phyloP scores from a whole-genome alignment of 192 early-diverging fungal genomes.

The Tieghemiomyces parasiticus region DNA sequence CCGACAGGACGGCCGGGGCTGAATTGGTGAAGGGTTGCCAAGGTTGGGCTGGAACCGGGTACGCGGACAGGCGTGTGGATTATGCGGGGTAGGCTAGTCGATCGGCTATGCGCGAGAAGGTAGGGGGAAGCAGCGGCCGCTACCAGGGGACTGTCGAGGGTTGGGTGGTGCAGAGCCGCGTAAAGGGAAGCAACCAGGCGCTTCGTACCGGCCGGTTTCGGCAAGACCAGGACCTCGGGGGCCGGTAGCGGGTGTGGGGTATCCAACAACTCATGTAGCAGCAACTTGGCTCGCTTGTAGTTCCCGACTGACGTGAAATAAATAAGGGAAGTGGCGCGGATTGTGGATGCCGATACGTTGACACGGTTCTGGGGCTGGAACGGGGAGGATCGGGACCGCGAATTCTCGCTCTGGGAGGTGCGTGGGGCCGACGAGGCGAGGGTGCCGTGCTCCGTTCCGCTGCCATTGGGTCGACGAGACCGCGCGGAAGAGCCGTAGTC shows the following conservation, averaged over 20 bases:
- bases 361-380: background rate
- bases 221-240: conserved; percentile 3
- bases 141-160: background rate
- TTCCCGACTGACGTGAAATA: conserved; percentile 2
- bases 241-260: background rate
- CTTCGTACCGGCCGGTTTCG: conserved; percentile 8
- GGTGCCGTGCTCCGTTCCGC: background rate
- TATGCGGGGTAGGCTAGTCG: too few species aligned
- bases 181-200: conserved; percentile 1
- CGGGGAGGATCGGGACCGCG: too few species aligned
- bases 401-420: background rate
- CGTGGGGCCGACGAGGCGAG: background rate
- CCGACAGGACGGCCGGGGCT: too few species aligned
- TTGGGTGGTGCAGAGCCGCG: background rate
- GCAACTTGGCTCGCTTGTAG: background rate
- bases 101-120: too few species aligned
- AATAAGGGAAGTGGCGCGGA: conserved; percentile 1
- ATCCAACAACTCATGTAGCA: background rate
- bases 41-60: too few species aligned
- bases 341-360: background rate
- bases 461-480: too few species aligned
- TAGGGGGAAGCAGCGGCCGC: too few species aligned
- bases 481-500: background rate
- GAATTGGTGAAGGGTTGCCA: too few species aligned
- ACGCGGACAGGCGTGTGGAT: too few species aligned